Percentiles rank a stretch among this genome's conserved stretches.
Evolutionary conservation across 345 rosid species (phyloP).

Genomic region (Boechera retrofracta): DNA sequence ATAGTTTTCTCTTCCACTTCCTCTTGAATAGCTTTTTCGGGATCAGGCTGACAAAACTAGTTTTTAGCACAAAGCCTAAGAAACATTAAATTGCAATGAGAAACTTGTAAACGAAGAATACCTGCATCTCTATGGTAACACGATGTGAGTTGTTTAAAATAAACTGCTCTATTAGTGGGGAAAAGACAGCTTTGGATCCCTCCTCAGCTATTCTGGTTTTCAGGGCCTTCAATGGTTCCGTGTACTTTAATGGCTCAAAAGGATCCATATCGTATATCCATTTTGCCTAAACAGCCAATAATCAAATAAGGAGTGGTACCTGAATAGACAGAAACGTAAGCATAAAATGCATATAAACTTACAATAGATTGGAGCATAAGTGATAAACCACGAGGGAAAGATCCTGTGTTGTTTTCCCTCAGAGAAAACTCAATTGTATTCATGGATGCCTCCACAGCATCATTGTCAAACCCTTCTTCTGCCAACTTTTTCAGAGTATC

Average conservation of each 20-base stretch:
- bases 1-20: slow-evolving; percentile 81
- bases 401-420: slow-evolving; percentile 95
- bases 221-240: slow-evolving; percentile 75
- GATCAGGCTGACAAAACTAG: slow-evolving; percentile 75
- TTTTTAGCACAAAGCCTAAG: slow-evolving; percentile 33
- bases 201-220: slow-evolving; percentile 86
- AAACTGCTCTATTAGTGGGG: slow-evolving; percentile 85
- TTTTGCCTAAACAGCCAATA: slow-evolving; percentile 65
- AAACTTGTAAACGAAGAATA: slow-evolving; percentile 36
- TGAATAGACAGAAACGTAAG: slow-evolving; percentile 13
- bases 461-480: slow-evolving; percentile 88
- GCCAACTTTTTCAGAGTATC: slow-evolving; percentile 70
- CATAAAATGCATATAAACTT: slow-evolving; percentile 35
- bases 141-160: slow-evolving; percentile 82
- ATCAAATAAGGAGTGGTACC: slow-evolving; percentile 28
- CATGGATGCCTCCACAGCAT: slow-evolving; percentile 98
- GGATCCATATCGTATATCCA: slow-evolving; percentile 99
- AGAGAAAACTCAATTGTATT: slow-evolving; percentile 97
- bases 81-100: slow-evolving; percentile 14
- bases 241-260: slow-evolving; percentile 90
- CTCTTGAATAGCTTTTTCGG: slow-evolving; percentile 82
- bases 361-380: slow-evolving; percentile 94
- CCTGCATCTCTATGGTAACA: slow-evolving; percentile 98
- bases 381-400: slow-evolving; percentile 98
- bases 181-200: slow-evolving; percentile 94